Base-by-base conservation (phyloP, 2,329 filamentous ascomycete genomes). In the Alternaria ventricosa region DNA sequence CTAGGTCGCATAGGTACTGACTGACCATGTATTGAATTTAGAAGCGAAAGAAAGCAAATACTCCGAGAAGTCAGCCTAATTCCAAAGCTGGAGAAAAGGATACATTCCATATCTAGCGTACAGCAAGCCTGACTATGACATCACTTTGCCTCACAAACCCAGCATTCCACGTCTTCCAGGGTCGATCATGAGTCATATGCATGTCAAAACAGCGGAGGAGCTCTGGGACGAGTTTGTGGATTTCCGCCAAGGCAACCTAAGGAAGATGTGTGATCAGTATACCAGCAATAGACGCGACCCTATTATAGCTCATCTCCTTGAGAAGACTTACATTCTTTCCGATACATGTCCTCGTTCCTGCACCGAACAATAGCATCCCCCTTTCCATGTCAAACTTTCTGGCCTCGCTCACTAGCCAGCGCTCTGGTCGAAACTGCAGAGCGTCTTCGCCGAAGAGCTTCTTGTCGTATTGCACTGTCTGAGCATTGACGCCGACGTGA, bases 81-180 rank as follows among this genome's bases (percentile, higher is more conserved):
- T 18, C 0, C 1, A 41, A 41, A 18, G 9, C 5, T 41, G 36
- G 36, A 41, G 36, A n/a, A 5, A 41, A 41, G 1, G 36, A 41
- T 18, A 18, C n/a, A 11, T 11, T 11, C 28, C 50, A 30, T 11
- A 12, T n/a, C 12, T 54, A 25, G 22, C 22, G 47, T 44, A 23
- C 36, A 5, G 22, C 30, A 23, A 62, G 47, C 13, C 27, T 46
- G 1, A 66, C 61, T 18, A 70, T 56, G n/a, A 70, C 47, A 64
- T 60, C 59, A 2, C 25, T 61, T 45, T 72, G 70, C 30, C 64
- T 71, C 11, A 62, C 41, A 25, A 72, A 72, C 18, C 58, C 66
- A 12, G 57, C 50, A 60, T 71, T 71, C 7, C 56, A 56, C 43
- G 60, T 64, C 55, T 44, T 67, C 70, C 67, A 72, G 20, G 63